Evolutionary conservation across 1,284 basidiomycete species (phyloP), one percentile per base, ranked within the genome.

Genomic region (Trametes sp.): DNA sequence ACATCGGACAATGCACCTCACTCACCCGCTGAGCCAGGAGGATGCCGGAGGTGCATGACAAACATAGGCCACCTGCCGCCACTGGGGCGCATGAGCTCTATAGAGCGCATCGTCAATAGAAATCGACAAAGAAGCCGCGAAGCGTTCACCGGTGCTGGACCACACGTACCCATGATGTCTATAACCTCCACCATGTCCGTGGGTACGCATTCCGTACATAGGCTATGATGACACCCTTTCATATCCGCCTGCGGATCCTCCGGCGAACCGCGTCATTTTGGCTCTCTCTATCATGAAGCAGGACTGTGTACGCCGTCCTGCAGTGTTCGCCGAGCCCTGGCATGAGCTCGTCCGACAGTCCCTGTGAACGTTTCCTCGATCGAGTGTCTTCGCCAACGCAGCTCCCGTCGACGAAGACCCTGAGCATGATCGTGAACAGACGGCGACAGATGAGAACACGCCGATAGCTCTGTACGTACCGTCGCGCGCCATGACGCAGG

Each of bases 251-350:
- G 48, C 48, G 48, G 29, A 49, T 49, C 48, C 48, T 7, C 19
- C 24, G 16, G 28, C 7, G 48, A 49, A 49, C 48, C 28, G 48
- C 48, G 48, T 49, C 48, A 49, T 29, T 49, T 49, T 49, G n/a
- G 28, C 48, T 49, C 48, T 21, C 48, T 11, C 2, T 48, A n/a
- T 23, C 45, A 2, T 29, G 16, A n/a, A 48, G 28, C 21, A 16
- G 19, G 14, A 9, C 19, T 10, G 11, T 13, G 7, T 28, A 13
- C 24, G 24, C 45, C 42, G 42, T 24, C 23, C 13, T 45, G 26
- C 42, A 31, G 48, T 5, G 29, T 28, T 28, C 24, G 24, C 23
- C 21, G n/a, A 21, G 9, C 21, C 21, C 9, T 21, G 45, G 45
- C n/a, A n/a, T n/a, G n/a, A n/a, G n/a, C n/a, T n/a, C n/a, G n/a